Base-by-base conservation (phyloP, 495 filamentous ascomycete species). In the Echria macrotheca region DNA sequence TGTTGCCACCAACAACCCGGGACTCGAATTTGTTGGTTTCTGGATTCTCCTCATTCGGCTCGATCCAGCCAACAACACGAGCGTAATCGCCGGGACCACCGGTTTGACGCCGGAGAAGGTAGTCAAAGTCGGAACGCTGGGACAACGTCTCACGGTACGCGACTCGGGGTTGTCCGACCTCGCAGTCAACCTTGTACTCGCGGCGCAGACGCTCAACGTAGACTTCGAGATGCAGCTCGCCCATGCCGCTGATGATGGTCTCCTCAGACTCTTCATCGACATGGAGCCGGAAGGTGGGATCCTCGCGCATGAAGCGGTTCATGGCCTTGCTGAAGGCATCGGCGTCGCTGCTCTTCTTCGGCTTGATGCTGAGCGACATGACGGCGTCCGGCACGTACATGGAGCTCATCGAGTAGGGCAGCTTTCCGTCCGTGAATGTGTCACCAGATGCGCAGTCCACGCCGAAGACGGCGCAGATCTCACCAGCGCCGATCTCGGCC, bases 331-430 rank as follows among this genome's bases (percentile, higher is more conserved):
- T 87, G 79, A 99, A 99, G 74, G 94, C 95, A 67, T 86, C 79
- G 28, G 81, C 81, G 61, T 99, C 94, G 68, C 89, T 95, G 68
- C 77, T 89, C 61, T 88, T 82, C 73, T 97, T 97, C 39, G 94
- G 93, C 69, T 89, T 91, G 75, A 99, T 96, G 42, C 88, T 95
- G 40, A 97, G 83, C 9, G 90, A 95, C 60, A 99, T 96, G 69
- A 99, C 94, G 26, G 94, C 87, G 66, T 99, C 94, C 9, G 94
- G 94, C 40, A 99, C 94, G 68, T 87, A 97, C 94, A 99, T 99
- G 56, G 90, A 93, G 22, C 89, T 87, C 91, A 99, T 96, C 53
- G 81, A 85, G 72, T 96, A 99, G 37, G 85, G 88, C n/a, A 97
- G 71, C 33, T 79, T 73, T 44, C 94, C 94, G 61, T 99, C 94